phyloP scores from a whole-genome alignment of 441 rosid genomes.

The Arabidopsis hybrid region DNA sequence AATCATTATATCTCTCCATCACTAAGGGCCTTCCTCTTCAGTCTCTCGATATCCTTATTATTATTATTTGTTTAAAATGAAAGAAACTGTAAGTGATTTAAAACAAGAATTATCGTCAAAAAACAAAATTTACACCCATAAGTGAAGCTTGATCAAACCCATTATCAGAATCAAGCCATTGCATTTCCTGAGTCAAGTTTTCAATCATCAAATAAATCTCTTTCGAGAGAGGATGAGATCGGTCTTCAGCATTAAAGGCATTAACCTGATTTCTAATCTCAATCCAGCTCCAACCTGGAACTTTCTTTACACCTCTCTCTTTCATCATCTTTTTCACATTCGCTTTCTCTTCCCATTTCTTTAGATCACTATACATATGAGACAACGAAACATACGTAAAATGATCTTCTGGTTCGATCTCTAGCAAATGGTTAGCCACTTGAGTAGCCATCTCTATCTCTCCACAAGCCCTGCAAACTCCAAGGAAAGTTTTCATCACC shows the following conservation, averaged over 20 bases:
- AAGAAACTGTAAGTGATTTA: neutral
- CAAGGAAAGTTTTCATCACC: conserved; percentile 77
- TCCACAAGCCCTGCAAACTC: conserved; percentile 74
- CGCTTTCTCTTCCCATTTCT: conserved; percentile 72
- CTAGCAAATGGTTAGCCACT: conserved; percentile 64
- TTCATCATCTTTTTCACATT: conserved; percentile 67
- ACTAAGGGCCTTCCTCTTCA: no score
- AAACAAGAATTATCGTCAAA: neutral
- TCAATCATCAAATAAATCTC: conserved; percentile 56
- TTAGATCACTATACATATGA: conserved; percentile 66
- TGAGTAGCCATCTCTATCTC: conserved; percentile 67
- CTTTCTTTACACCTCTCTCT: conserved; percentile 73
- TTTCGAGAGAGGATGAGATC: conserved; percentile 52
- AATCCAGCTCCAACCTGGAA: conserved; percentile 91
- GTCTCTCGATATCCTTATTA: no score
- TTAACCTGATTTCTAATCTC: conserved; percentile 65
- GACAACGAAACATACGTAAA: conserved; percentile 69
- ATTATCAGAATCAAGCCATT: conserved; percentile 46
- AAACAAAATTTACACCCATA: neutral
- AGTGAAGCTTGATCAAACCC: conserved; percentile 32
- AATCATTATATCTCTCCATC: no score
- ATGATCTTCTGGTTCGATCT: conserved; percentile 75
- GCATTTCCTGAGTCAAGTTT: conserved; percentile 60
- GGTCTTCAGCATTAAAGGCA: conserved; percentile 71
- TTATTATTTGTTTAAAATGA: no score